Base-by-base conservation (phyloP, 352 stramenopile species). In the Phytophthora lateralis region DNA sequence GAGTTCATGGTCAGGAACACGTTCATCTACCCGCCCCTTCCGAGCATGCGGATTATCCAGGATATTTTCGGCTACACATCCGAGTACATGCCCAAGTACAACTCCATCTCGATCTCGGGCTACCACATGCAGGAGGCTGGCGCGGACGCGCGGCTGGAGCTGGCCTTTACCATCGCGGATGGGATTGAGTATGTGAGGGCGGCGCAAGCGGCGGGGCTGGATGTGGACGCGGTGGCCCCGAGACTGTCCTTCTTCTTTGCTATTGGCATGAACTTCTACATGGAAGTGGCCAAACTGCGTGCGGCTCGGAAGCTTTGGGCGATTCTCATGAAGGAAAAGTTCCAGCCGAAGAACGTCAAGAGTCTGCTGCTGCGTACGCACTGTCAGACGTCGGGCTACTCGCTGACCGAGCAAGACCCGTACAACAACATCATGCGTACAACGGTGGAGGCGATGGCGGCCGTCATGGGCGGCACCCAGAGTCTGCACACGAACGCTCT, bases 121-220 rank as follows among this genome's bases (percentile, higher is more conserved):
- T 99, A 99, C 75, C 97, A 99, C 70, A 99, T 99, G 91, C 96
- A 99, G 83, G 96, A 99, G 73, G 96, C 96, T 34, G 96, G 96
- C 17, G 96, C 95, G 6, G 93, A 98, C 75, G 91, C 93, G 29
- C 88, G 92, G 24, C 71, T 99, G 6, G 97, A 99, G 66, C 79
- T 99, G 42, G 96, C 94, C 18, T 98, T 99, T 68, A 99, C 97
- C 10, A 97, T 99, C 60, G 96, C 97, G 6, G 97, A 99, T 78
- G 97, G 97, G 9, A 85, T 99, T 29, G 96, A 99, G 60, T 99
- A 99, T 66, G 88, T 98, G 29, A 75, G 85, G 12, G 97, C 87
- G 17, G 96, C 96, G 4, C 74, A 96, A 32, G 76, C 90, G 32
- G 95, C 97, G n/a, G 94, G 94, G 32, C 73, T 99, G 15, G 84